Base-by-base conservation (phyloP, 805 yeast genomes). In the Candida sonorensis region DNA sequence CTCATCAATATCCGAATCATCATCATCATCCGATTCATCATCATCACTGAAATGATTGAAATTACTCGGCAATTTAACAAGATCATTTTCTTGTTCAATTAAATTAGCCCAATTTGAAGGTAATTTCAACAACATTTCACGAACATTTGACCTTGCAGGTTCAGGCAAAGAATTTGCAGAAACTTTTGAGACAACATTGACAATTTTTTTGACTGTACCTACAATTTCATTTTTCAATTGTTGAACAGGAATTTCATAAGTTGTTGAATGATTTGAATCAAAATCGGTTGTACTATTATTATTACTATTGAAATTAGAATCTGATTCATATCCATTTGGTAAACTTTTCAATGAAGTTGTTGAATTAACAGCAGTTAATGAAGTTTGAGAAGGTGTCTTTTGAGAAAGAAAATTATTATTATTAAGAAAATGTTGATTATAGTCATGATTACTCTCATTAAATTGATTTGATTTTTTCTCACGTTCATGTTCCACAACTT, bases 161-260 rank as follows among this genome's bases (percentile, higher is more conserved):
- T 80, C 86, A 7, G 87, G 85, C 21, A 81, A 55, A 3, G 86
- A 74, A 37, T 67, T 74, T 0, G 88, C 86, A 1, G 87, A 83
- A 45, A 85, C 84, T 41, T 82, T 83, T 4, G 97, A 84, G 9
- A 92, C 82, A 23, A 90, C 75, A 25, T 77, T 75, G 22, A 88
- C 87, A 29, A 87, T 86, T 51, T 86, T 90, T 53, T 85, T 84
- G 17, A 92, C 88, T 0, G 97, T 92, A 1, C 82, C 72, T 7
- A 88, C 79, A 22, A 90, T 85, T 44, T 90, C 98, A 43, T 77
- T 72, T 41, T 84, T 81, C 22, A 88, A 69, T 27, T 75, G 64
- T 38, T 57, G 61, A n/a, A 53, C 45, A 17, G 51, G 50, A 15
- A 43, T 33, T 20, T 50, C 55, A 20, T 36, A 20, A 11, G 29